Evolutionary conservation across 371 early-diverging fungal species (phyloP), one percentile per base, ranked within the genome.

Genomic region (Lichtheimia corymbifera): DNA sequence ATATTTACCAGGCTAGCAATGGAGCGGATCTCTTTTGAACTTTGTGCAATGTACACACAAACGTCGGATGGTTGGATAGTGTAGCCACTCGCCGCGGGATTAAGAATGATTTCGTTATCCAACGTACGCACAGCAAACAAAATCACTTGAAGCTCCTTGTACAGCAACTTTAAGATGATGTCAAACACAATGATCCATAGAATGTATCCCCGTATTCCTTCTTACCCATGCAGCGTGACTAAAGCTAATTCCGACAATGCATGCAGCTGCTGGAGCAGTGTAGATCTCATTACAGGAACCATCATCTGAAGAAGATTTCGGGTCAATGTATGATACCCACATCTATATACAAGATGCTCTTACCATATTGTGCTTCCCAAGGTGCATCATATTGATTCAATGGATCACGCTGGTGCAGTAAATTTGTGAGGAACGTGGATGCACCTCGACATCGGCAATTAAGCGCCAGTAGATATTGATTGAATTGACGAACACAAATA

Each of bases 311-410:
- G 17, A 13, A 3, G 3, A 47, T 15, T 47, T 13, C 5, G 47
- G 47, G 17, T 47, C 17, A 47, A 47, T 18, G n/a, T 47, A 9
- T n/a, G 47, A 7, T n/a, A 3, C 14, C 1, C 35, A 35, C 35
- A 35, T 35, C 11, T 35, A 11, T 9, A 28, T 5, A 9, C 35
- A 35, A 35, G 9, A 7, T 12, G 35, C 25, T 22, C 40, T 50
- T 70, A 74, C 90, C 90, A 64, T 90, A 92, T 58, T 90, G 90
- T 7, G 88, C 88, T 63, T 84, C 76, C 92, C 92, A 92, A 0
- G 89, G 85, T 45, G 84, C 78, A 50, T 84, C 78, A 57, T 88
- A 90, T 20, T 63, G 62, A 47, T 84, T 75, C 53, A 76, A 66
- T 1, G 88, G 87, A 50, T 81, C 67, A 44, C 86, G 75, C 50